phyloP scores from a whole-genome alignment of 108 stramenopile genomes.

The Halocafeteria seosinensis region DNA sequence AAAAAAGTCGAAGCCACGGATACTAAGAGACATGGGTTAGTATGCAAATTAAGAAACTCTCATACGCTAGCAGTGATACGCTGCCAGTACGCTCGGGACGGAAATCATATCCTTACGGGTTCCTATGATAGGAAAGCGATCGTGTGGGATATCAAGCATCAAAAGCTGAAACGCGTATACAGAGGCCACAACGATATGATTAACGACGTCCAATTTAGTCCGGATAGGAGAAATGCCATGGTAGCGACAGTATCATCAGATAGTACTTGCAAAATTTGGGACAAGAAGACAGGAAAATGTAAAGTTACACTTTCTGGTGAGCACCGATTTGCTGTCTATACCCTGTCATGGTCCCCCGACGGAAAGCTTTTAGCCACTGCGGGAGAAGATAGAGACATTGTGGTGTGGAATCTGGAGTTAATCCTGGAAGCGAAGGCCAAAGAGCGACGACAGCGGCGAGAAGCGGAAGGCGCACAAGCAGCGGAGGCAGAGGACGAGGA shows the following conservation, averaged over 20 bases:
- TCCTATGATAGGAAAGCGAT: background rate
- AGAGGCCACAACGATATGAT: background rate
- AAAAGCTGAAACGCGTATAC: background rate
- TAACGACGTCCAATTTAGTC: background rate
- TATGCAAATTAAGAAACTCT: background rate
- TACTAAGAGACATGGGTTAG: background rate
- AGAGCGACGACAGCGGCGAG: no score
- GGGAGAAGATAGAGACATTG: background rate
- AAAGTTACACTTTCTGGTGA: background rate
- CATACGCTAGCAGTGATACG: background rate
- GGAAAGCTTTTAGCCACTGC: background rate
- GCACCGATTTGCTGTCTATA: background rate
- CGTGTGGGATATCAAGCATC: background rate
- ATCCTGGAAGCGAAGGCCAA: no score
- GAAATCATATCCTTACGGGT: background rate
- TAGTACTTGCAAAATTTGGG: background rate
- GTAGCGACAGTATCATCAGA: background rate
- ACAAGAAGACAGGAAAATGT: background rate
- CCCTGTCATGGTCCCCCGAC: background rate
- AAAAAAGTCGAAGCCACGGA: background rate
- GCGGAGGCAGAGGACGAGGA: background rate
- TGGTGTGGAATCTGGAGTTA: background rate
- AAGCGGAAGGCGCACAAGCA: no score
- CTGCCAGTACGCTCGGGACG: background rate
- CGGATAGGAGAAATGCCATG: background rate